A percentile compares a stretch with the other conserved stretches of the same genome.
Evolutionary conservation across 495 filamentous ascomycete species (phyloP).

Genomic region (Neurospora sp.): DNA sequence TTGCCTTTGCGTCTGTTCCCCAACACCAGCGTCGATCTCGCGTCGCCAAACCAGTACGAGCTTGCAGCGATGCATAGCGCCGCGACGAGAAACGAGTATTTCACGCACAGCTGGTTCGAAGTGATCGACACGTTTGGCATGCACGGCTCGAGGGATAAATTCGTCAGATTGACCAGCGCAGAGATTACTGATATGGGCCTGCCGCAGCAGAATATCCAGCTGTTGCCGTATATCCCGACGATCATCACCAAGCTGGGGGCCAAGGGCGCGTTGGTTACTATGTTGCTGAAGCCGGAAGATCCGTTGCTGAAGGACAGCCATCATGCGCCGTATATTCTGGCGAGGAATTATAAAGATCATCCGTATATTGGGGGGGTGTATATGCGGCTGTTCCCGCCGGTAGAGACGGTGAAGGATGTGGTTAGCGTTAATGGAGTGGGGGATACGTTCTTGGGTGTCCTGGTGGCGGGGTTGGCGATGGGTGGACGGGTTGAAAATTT

Average conservation of each 20-base stretch:
- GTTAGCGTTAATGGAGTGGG: slow-evolving; percentile 91
- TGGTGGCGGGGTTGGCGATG: slow-evolving; percentile 55
- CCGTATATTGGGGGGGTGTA: slow-evolving; percentile 68
- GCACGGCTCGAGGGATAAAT: slow-evolving; percentile 45
- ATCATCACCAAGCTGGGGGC: slow-evolving; percentile 77
- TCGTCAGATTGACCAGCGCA: slow-evolving; percentile 49
- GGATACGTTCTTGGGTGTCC: slow-evolving; percentile 79
- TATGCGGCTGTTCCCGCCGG: slow-evolving; percentile 67
- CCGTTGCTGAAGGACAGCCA: slow-evolving; percentile 49
- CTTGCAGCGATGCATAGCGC: slow-evolving; percentile 61
- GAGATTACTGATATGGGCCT: slow-evolving; percentile 68
- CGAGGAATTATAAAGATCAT: slow-evolving; percentile 40
- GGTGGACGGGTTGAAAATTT: slow-evolving; percentile 40
- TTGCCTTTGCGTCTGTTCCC: slow-evolving; percentile 47
- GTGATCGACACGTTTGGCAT: slow-evolving; percentile 69
- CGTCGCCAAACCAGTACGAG: slow-evolving; percentile 77
- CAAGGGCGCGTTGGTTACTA: slow-evolving; percentile 68
- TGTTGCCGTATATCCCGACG: slow-evolving; percentile 78
- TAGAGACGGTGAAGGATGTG: slow-evolving; percentile 56
- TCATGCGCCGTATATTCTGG: slow-evolving; percentile 58
- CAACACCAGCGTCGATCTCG: slow-evolving; percentile 51
- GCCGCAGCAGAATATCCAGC: slow-evolving; percentile 69
- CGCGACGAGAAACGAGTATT: slow-evolving; percentile 51
- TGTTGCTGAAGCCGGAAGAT: slow-evolving; percentile 56
- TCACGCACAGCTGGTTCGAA: slow-evolving; percentile 69